These are phyloP conservation scores for Komagataella ulmi DNA, from an alignment of 805 yeast species.

Conservation along the genomic window DNA sequence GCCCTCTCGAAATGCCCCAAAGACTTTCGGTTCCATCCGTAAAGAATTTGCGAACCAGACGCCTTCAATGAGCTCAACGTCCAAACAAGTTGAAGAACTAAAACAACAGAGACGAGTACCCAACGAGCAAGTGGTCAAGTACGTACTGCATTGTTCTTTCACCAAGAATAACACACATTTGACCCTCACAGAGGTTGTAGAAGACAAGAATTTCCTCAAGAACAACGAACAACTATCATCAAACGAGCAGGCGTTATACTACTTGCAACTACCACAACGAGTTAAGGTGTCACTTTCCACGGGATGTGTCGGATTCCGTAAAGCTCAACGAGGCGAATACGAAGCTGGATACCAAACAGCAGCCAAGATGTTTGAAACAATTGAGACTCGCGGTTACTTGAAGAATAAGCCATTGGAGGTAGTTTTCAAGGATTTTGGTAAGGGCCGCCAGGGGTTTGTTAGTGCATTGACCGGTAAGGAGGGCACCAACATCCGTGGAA, in stretches of 20 bases:
- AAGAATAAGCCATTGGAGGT: conserved; percentile 54
- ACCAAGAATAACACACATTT: conserved; percentile 74
- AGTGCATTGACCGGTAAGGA: conserved; percentile 83
- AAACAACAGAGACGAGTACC: conserved; percentile 2
- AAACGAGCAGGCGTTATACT: conserved; percentile 64
- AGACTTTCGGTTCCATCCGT: conserved; percentile 14
- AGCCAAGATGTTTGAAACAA: conserved; percentile 54
- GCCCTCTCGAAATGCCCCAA: not conserved
- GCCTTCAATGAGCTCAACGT: conserved; percentile 2
- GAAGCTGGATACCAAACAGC: conserved; percentile 88
- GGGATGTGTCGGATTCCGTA: conserved; percentile 82
- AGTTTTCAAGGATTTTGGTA: conserved; percentile 71
- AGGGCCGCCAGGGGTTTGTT: conserved; percentile 78
- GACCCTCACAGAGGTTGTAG: conserved; percentile 59
- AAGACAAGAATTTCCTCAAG: conserved; percentile 43
- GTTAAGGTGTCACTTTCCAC: conserved; percentile 57
- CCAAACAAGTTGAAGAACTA: not conserved
- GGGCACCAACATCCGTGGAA: conserved; percentile 56
- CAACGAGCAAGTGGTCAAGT: conserved; percentile 30
- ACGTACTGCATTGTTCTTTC: conserved; percentile 66
- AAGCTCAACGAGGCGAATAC: conserved; percentile 81
- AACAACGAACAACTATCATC: conserved; percentile 43
- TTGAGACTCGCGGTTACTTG: conserved; percentile 47
- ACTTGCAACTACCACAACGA: conserved; percentile 68
- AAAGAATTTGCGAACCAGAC: conserved; percentile 3